phyloP scores from a whole-genome alignment of 805 yeast genomes.

The Pichia sporocuriosa region DNA sequence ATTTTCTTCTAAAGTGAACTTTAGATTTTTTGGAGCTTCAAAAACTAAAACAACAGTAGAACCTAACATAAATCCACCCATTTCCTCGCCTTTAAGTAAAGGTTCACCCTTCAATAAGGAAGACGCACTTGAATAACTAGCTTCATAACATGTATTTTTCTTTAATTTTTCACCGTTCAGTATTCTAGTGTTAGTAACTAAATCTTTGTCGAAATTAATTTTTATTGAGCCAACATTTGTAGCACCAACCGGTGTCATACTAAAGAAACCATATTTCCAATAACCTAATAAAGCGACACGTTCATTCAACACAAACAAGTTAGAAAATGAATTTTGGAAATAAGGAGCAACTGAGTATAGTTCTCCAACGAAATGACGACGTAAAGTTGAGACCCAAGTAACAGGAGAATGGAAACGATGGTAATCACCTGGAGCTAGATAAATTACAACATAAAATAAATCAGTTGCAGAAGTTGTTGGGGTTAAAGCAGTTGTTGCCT shows the following conservation, averaged over 20 bases:
- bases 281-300: constrained; percentile 91
- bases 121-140: constrained; percentile 80
- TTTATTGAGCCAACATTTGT: constrained; percentile 96
- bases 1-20: constrained; percentile 64
- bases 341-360: constrained; percentile 94
- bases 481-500: constrained; percentile 16
- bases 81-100: constrained; percentile 81
- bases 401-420: constrained; percentile 96
- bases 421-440: constrained; percentile 96
- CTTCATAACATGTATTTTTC: constrained; percentile 87
- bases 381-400: constrained; percentile 87
- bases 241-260: constrained; percentile 99
- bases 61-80: constrained; percentile 96
- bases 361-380: constrained; percentile 96
- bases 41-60: constrained; percentile 95
- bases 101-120: constrained; percentile 79
- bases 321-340: constrained; percentile 81
- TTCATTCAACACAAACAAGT: constrained; percentile 86
- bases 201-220: constrained; percentile 83
- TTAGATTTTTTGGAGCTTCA: constrained; percentile 84
- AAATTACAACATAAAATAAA: constrained; percentile 83
- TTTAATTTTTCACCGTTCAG: constrained; percentile 47
- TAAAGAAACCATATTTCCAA: constrained; percentile 95
- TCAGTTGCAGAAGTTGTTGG: constrained; percentile 41
- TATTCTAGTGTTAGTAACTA: constrained; percentile 72